Evolutionary conservation across 2,329 filamentous ascomycete genomes (phyloP).

Genomic region (Aspergillus fumigatiaffinis): DNA sequence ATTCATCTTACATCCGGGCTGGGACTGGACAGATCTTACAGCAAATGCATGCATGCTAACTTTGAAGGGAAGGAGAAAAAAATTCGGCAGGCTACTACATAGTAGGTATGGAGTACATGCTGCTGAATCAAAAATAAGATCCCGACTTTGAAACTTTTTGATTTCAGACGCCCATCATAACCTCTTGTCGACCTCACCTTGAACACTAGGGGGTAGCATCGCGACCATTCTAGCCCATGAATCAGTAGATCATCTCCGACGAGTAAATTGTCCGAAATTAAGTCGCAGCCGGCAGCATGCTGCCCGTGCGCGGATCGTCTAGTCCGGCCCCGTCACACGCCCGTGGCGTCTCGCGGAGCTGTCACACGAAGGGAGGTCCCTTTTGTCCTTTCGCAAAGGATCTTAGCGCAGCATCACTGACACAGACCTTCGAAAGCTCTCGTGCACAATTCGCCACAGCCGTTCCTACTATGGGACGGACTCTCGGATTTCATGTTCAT

Average conservation of each 20-base stretch:
- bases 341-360: constrained; percentile 25
- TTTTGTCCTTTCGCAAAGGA: constrained; percentile 16
- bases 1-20: neutral
- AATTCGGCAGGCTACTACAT: neutral
- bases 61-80: neutral
- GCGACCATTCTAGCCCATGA: constrained; percentile 11
- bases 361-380: constrained; percentile 24
- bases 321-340: constrained; percentile 17
- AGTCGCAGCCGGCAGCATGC: constrained; percentile 17
- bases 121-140: constrained; percentile 7
- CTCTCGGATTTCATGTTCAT: constrained; percentile 13
- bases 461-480: constrained; percentile 24
- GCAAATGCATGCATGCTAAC: neutral
- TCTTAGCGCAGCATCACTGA: constrained; percentile 17
- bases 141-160: constrained; percentile 3
- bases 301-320: constrained; percentile 19
- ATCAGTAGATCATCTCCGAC: constrained; percentile 15
- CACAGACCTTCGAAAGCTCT: constrained; percentile 13
- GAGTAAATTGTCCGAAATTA: constrained; percentile 17
- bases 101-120: constrained; percentile 3
- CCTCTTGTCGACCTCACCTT: neutral
- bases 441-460: constrained; percentile 25
- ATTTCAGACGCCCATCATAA: constrained; percentile 2
- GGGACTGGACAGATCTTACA: neutral
- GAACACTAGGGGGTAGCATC: constrained; percentile 1